These are phyloP conservation scores for Fusarium sp. DNA, from an alignment of 2,329 filamentous ascomycete genomes.

Conservation along the genomic window DNA sequence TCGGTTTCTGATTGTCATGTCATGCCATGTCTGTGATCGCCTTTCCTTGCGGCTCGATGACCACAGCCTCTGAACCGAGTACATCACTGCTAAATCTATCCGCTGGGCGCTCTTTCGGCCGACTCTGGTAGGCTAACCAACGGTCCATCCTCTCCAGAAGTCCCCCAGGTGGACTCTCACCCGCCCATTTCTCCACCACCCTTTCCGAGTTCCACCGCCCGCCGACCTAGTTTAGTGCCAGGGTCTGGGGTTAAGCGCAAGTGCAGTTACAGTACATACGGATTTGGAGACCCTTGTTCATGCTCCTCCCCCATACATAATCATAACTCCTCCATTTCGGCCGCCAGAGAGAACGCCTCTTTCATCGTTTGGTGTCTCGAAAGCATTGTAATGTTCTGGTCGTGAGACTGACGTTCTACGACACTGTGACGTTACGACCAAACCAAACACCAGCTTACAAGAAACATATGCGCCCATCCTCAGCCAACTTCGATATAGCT, in stretches of 20 bases:
- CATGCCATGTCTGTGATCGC: conserved; percentile 20
- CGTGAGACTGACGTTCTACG: conserved; percentile 23
- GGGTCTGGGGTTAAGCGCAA: conserved; percentile 45
- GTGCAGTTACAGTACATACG: conserved; percentile 28
- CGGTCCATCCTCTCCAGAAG: conserved; percentile 44
- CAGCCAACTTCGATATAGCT: conserved; percentile 12
- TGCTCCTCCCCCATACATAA: conserved; percentile 49
- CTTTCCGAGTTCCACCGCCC: conserved; percentile 45
- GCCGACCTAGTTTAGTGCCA: conserved; percentile 16
- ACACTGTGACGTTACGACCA: conserved; percentile 3
- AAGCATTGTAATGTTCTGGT: conserved; percentile 20
- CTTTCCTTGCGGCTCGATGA: conserved; percentile 22
- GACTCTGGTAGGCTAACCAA: conserved; percentile 38
- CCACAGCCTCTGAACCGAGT: conserved; percentile 29
- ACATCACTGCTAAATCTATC: conserved; percentile 29
- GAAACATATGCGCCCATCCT: not conserved
- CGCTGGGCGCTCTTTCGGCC: conserved; percentile 25
- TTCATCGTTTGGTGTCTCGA: conserved; percentile 35
- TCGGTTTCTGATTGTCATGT: conserved; percentile 36
- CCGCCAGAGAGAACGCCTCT: conserved; percentile 30
- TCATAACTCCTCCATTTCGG: conserved; percentile 47
- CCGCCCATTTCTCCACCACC: conserved; percentile 47
- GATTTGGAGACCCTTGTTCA: conserved; percentile 41
- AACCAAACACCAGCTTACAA: not conserved
- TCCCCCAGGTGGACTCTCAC: conserved; percentile 43